Evolutionary conservation across 2,329 filamentous ascomycete species (phyloP).

Genomic region (Xenosphaeropsis pyriputrescens): DNA sequence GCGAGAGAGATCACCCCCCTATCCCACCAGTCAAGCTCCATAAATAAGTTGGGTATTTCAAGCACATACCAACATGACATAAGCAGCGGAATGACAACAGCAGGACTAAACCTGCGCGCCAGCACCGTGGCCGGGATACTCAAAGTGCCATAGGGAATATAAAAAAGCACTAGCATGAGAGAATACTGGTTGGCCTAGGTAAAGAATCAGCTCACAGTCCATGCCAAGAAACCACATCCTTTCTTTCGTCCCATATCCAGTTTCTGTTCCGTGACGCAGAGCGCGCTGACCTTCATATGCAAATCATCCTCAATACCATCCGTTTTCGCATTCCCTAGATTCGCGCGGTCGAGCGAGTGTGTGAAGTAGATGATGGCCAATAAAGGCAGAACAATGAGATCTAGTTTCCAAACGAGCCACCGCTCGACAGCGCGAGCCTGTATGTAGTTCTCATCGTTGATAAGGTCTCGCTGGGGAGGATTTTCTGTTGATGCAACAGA

Average conservation of each 20-base stretch:
- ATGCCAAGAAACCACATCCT: neutral
- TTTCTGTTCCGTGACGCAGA: neutral
- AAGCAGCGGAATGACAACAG: slow-evolving; percentile 1
- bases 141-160: slow-evolving; percentile 5
- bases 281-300: neutral
- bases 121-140: slow-evolving; percentile 9
- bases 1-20: neutral
- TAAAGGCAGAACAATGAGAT: slow-evolving; percentile 3
- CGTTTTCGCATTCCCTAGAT: slow-evolving; percentile 28
- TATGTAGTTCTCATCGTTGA: no score
- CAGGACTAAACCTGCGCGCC: slow-evolving; percentile 5
- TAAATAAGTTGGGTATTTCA: neutral
- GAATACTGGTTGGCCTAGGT: slow-evolving; percentile 1
- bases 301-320: slow-evolving; percentile 20
- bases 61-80: slow-evolving; percentile 1
- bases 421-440: neutral
- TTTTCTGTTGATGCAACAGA: no score
- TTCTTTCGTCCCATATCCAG: neutral
- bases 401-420: slow-evolving; percentile 4
- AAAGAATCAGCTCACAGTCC: no score
- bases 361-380: slow-evolving; percentile 25
- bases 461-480: no score
- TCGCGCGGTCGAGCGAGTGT: slow-evolving; percentile 28
- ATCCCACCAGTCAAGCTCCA: no score
- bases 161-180: slow-evolving; percentile 2